Evolutionary conservation across 441 rosid genomes (phyloP), one percentile per base, ranked within the genome.

Genomic region (Corymbia calophylla): DNA sequence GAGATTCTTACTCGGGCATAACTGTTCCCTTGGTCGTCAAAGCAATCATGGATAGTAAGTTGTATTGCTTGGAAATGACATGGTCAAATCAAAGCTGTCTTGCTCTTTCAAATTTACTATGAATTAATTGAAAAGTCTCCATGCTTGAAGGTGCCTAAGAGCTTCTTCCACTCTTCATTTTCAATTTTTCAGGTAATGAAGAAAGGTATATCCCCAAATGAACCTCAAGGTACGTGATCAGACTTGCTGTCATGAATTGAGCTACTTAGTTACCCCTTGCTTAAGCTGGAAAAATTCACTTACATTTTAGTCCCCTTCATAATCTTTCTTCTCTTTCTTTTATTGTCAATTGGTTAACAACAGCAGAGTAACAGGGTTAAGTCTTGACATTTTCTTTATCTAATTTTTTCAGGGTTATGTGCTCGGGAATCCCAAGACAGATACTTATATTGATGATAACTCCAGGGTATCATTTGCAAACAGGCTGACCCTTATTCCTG

Each of bases 1-100:
- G 94, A 68, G 95, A 92, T 58, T 92, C 93, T 14, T 93, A 88
- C 68, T 85, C 92, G 7, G 95, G 94, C 84, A 44, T 91, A 29
- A 32, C 90, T 44, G 86, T 88, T 89, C 95, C 95, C 2, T 29
- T 91, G 35, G 47, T 93, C 16, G 77, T 90, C 88, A 18, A 88
- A 53, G 84, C 87, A 66, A 91, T 93, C n/a, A 77, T 77, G 84
- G 84, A 77, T 77, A 77, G 84, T 77, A 77, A 23, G 84, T 77
- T 77, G n/a, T 23, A 77, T 23, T 23, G 17, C 70, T 39, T 14
- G 18, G 16, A 77, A 25, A 77, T 12, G 49, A 23, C 84, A 77
- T 77, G 44, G 51, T 39, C 84, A 44, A 77, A 27, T 47, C 51
- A 77, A 44, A 77, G 18, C n/a, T 44, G 0, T 47, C 5, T 44